Evolutionary conservation across 179 eudicot species (phyloP).

Genomic region (Spinacia oleracea): DNA sequence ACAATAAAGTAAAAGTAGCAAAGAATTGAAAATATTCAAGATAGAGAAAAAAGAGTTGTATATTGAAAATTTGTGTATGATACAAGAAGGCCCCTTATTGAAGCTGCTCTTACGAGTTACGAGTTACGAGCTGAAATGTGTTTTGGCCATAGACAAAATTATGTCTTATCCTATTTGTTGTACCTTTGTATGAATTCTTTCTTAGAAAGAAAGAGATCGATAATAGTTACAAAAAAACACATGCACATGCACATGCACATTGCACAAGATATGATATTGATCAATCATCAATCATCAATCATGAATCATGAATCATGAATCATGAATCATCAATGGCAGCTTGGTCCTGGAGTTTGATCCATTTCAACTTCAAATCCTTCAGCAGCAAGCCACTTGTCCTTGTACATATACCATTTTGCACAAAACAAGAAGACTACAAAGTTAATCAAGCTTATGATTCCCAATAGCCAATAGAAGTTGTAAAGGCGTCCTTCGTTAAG

Average conservation of each 20-base stretch:
- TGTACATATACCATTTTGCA: slow-evolving; percentile 42
- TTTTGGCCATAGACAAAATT: slow-evolving; percentile 23
- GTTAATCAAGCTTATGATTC: slow-evolving; percentile 25
- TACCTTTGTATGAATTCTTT: not conserved
- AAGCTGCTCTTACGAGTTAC: slow-evolving; percentile 20
- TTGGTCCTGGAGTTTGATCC: slow-evolving; percentile 47
- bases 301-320: too few relatives aligned
- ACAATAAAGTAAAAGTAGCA: too few relatives aligned
- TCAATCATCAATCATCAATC: too few relatives aligned
- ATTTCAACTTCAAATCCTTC: slow-evolving; percentile 35
- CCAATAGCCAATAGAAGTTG: slow-evolving; percentile 45
- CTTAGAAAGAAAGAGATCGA: not conserved
- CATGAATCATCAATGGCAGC: slow-evolving; percentile 42
- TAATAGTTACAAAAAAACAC: not conserved
- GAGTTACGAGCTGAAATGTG: not conserved
- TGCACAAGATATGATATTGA: too few relatives aligned
- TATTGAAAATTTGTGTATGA: slow-evolving; percentile 23
- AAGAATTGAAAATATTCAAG: not conserved
- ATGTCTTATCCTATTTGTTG: slow-evolving; percentile 9
- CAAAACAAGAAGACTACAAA: slow-evolving; percentile 31
- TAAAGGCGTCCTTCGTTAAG: slow-evolving; percentile 41
- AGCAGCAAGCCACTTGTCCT: slow-evolving; percentile 42
- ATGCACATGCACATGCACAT: too few relatives aligned
- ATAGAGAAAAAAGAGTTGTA: not conserved
- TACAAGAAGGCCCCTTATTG: slow-evolving; percentile 30